Evolutionary conservation across 1,139 yeast species (phyloP).

Genomic region (Scheffersomyces illinoinensis): DNA sequence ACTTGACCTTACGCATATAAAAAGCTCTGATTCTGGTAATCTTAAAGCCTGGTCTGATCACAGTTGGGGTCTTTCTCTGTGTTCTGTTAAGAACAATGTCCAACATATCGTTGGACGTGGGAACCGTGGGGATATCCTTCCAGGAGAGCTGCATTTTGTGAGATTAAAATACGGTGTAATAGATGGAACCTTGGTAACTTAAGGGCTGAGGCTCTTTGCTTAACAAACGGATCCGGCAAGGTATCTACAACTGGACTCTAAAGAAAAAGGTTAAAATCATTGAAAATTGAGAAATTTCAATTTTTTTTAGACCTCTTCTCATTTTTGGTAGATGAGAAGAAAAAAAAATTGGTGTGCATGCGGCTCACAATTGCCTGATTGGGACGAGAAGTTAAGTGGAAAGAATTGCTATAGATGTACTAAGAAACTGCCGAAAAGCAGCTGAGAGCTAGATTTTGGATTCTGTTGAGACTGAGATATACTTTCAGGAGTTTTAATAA

Average conservation of each 20-base stretch:
- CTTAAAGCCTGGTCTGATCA: conserved; percentile 93
- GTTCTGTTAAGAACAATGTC: conserved; percentile 96
- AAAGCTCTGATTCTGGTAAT: conserved; percentile 97
- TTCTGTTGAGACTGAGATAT: background rate
- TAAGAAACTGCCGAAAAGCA: background rate
- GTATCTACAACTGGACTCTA: background rate
- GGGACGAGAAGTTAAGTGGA: background rate
- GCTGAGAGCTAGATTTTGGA: background rate
- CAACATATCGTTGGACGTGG: conserved; percentile 87
- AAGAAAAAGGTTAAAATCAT: background rate
- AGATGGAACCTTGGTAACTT: background rate
- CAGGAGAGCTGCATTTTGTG: conserved; percentile 85
- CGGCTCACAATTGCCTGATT: background rate
- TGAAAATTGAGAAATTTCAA: background rate
- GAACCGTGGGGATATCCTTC: conserved; percentile 97
- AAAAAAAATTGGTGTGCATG: background rate
- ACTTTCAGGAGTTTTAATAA: background rate
- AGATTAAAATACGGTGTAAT: background rate
- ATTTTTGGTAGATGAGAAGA: background rate
- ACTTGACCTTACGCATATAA: conserved; percentile 96
- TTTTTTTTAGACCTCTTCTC: background rate
- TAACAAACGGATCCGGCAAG: background rate
- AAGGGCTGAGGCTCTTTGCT: background rate
- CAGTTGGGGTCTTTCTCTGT: conserved; percentile 98
- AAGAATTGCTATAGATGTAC: background rate